Percentiles rank a stretch among this genome's conserved stretches.
Evolutionary conservation across 2,329 filamentous ascomycete genomes (phyloP).

Genomic region (Epichloe scottii): DNA sequence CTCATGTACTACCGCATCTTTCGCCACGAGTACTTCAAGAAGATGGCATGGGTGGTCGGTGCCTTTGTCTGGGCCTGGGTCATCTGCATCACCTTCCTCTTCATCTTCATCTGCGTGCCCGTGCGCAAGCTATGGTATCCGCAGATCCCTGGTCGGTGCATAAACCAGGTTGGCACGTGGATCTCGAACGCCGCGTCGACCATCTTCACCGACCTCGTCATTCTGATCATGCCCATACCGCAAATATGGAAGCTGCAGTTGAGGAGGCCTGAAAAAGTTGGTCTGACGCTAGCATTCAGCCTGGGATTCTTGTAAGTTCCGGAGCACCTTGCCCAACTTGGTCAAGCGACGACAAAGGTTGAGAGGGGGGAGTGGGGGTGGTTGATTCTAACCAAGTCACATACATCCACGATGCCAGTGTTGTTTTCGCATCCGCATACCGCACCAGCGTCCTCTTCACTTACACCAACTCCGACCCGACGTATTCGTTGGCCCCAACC

Average conservation of each 20-base stretch:
- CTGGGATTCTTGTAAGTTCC: constrained; percentile 31
- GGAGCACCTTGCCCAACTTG: neutral
- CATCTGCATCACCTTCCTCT: constrained; percentile 33
- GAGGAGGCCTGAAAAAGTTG: constrained; percentile 27
- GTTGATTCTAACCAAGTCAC: neutral
- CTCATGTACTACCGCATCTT: constrained; percentile 43
- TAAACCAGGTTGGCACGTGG: constrained; percentile 37
- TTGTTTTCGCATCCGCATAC: constrained; percentile 35
- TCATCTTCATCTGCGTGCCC: constrained; percentile 39
- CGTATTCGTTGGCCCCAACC: constrained; percentile 33
- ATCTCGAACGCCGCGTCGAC: constrained; percentile 36
- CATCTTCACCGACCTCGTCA: constrained; percentile 32
- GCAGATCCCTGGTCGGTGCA: constrained; percentile 30
- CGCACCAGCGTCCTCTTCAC: constrained; percentile 34
- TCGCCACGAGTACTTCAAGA: constrained; percentile 29
- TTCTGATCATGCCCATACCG: constrained; percentile 31
- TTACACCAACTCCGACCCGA: constrained; percentile 26
- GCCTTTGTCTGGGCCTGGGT: constrained; percentile 33
- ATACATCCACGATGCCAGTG: constrained; percentile 15
- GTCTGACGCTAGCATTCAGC: constrained; percentile 30
- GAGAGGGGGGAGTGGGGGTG: neutral
- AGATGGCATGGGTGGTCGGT: constrained; percentile 27
- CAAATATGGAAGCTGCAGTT: constrained; percentile 34
- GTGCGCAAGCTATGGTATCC: constrained; percentile 37
- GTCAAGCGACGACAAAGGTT: neutral